Evolutionary conservation across 257 asterid genomes (phyloP), one percentile per base, ranked within the genome.

Genomic region (Fraxinus pennsylvanica): DNA sequence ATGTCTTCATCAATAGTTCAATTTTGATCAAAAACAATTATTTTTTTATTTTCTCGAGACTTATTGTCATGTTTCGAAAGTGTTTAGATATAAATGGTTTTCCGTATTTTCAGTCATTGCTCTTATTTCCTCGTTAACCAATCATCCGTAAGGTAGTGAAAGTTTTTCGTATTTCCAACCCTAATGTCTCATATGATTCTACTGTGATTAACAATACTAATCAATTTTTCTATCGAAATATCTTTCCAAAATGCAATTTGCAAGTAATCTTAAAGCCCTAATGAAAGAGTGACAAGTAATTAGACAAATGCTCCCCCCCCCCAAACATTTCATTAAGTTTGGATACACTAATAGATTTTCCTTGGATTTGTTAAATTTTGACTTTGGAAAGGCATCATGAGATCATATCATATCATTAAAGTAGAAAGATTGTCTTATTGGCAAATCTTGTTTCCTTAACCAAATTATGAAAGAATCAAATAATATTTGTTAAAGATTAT

Each of bases 261-360:
- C 15, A 8, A 39, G 13, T 21, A 38, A 2, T 38, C 50, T 15
- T 35, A 71, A 38, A 38, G n/a, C 1, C 12, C 2, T 8, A 71
- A 25, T 19, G 21, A n/a, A 38, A 71, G 19, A 21, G 22, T 71
- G 0, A 5, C 32, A 4, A 21, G 32, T 47, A 47, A 14, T 47
- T 10, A 36, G 10, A 71, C 29, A 32, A 36, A 69, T 6, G 13
- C 14, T 1, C 13, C 45, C 9, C 0, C 45, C 45, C 32, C 1
- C 52, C 78, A 25, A 25, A 25, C 27, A 25, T 84, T 32, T 82
- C 74, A 77, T 73, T 66, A 72, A 77, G 78, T 52, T 82, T 81
- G 79, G 82, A 81, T 83, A 68, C 84, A 84, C 84, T 63, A 81
- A 69, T 63, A 54, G 78, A 80, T 67, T 73, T 73, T 82, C 78